Percentiles rank a stretch among this genome's conserved stretches.
Conservation (phyloP, 2,329 filamentous ascomycete species). For the Phialophora tarda region DNA sequence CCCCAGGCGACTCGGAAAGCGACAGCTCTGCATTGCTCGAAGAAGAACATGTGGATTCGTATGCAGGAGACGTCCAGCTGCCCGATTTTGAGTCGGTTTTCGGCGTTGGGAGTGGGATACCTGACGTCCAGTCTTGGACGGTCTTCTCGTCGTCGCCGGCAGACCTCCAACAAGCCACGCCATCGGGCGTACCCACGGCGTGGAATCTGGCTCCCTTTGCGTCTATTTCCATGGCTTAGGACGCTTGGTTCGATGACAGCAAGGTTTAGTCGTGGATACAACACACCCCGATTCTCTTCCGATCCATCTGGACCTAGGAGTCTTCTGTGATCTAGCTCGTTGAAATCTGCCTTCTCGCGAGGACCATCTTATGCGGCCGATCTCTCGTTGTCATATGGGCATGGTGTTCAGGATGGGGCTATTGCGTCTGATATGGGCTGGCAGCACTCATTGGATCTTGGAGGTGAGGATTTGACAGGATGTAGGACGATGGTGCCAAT, state of each 20-base stretch:
- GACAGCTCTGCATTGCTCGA: background rate
- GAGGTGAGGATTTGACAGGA: background rate
- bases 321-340: background rate
- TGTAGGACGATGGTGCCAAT: background rate
- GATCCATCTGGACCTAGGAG: background rate
- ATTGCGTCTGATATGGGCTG: background rate
- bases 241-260: background rate
- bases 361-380: background rate
- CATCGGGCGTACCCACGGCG: background rate
- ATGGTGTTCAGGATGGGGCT: background rate
- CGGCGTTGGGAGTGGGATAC: background rate
- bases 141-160: background rate
- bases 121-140: background rate
- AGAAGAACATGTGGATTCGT: background rate
- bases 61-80: background rate
- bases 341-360: background rate
- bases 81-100: background rate
- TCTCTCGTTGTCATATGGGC: background rate
- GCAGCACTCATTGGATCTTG: background rate
- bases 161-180: background rate
- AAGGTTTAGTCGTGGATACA: background rate
- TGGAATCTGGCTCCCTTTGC: background rate
- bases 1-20: background rate
- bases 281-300: background rate
- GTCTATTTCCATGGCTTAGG: slow-evolving; percentile 1